These are phyloP conservation scores for Paraphaeosphaeria minitans DNA, from an alignment of 2,329 filamentous ascomycete species.

Conservation along the genomic window DNA sequence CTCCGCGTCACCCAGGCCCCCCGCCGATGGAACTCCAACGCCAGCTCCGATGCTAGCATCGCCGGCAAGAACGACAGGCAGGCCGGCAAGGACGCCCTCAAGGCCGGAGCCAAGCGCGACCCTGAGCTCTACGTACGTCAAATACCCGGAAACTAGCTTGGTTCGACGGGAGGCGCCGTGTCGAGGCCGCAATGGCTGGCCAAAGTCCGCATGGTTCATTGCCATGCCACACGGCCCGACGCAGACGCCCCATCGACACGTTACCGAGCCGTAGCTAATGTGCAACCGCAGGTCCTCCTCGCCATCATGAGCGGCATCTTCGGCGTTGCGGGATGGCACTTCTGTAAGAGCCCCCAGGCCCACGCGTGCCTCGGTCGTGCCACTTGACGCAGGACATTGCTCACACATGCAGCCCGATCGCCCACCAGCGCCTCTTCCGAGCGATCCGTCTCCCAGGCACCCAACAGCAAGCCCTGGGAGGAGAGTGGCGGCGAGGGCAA, in stretches of 20 bases:
- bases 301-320: slow-evolving; percentile 90
- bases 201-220: too few species aligned
- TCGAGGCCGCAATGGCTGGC: not conserved
- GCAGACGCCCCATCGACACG: slow-evolving; percentile 9
- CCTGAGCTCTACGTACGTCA: slow-evolving; percentile 74
- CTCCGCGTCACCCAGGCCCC: slow-evolving; percentile 45
- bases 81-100: slow-evolving; percentile 56
- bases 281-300: slow-evolving; percentile 72
- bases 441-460: slow-evolving; percentile 72
- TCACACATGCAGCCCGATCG: slow-evolving; percentile 66
- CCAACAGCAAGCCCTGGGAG: slow-evolving; percentile 91
- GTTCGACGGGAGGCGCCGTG: not conserved
- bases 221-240: not conserved
- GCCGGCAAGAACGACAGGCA: slow-evolving; percentile 54
- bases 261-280: slow-evolving; percentile 27
- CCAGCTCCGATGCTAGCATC: slow-evolving; percentile 30
- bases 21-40: slow-evolving; percentile 35
- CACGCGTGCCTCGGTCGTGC: slow-evolving; percentile 1
- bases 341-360: slow-evolving; percentile 61
- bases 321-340: slow-evolving; percentile 87
- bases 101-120: slow-evolving; percentile 70
- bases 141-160: not conserved
- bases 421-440: slow-evolving; percentile 87
- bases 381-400: slow-evolving; percentile 8
- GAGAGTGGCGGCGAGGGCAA: slow-evolving; percentile 61